phyloP scores from a whole-genome alignment of 352 stramenopile species.

The Phytophthora litchii region DNA sequence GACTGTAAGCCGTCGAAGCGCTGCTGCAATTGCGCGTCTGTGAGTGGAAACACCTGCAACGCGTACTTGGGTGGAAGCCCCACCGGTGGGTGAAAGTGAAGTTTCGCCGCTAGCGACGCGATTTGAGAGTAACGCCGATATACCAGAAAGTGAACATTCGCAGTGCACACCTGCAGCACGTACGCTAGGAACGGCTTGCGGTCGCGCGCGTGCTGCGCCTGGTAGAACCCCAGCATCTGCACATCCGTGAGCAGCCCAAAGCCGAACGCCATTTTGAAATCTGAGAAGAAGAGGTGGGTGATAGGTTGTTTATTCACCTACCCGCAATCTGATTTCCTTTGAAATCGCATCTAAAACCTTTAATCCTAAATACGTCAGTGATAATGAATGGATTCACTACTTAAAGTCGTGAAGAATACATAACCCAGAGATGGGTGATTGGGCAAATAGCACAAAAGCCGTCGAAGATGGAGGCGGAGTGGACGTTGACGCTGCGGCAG shows the following conservation, averaged over 20 bases:
- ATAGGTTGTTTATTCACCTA: no score
- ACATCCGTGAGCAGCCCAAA: slow-evolving; percentile 72
- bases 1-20: slow-evolving; percentile 69
- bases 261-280: slow-evolving; percentile 39
- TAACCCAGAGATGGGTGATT: no score
- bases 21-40: slow-evolving; percentile 61
- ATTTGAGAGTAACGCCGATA: slow-evolving; percentile 86
- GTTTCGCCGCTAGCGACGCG: slow-evolving; percentile 54
- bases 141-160: slow-evolving; percentile 60
- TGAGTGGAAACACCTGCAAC: slow-evolving; percentile 78
- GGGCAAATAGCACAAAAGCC: no score
- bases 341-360: no score
- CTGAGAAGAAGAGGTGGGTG: neutral
- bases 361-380: no score
- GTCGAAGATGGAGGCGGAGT: no score
- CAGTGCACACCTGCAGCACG: slow-evolving; percentile 68
- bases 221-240: slow-evolving; percentile 84
- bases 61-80: slow-evolving; percentile 82
- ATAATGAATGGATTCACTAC: no score
- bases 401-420: no score
- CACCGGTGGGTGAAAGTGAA: slow-evolving; percentile 75
- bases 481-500: slow-evolving; percentile 58
- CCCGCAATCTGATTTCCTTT: no score
- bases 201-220: slow-evolving; percentile 55
- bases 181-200: slow-evolving; percentile 72